These are phyloP conservation scores for Globisporangium barbulae DNA, from an alignment of 352 stramenopile genomes.

Conservation along the genomic window DNA sequence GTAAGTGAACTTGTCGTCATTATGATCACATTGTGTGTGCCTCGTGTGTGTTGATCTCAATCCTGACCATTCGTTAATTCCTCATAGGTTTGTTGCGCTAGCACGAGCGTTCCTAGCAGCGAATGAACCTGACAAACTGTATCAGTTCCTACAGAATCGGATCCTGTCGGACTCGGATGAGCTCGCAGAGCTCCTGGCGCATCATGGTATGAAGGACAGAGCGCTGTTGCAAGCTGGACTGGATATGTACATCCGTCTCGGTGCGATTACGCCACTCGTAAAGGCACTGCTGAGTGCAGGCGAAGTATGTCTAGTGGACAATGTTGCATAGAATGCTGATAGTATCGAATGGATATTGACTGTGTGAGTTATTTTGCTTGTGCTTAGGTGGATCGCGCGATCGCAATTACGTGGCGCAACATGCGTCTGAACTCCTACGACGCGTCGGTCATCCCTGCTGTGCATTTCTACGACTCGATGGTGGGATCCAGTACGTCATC, in stretches of 20 bases:
- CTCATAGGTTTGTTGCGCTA: slow-evolving; percentile 47
- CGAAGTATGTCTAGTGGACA: slow-evolving; percentile 27
- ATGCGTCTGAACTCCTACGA: slow-evolving; percentile 34
- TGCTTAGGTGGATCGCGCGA: slow-evolving; percentile 34
- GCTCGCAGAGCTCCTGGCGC: slow-evolving; percentile 53
- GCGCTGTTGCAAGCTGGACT: slow-evolving; percentile 52
- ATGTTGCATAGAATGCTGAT: background rate
- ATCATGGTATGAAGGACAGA: slow-evolving; percentile 19
- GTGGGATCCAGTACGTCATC: slow-evolving; percentile 23
- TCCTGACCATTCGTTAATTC: background rate
- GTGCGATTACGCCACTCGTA: slow-evolving; percentile 41
- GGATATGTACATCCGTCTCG: slow-evolving; percentile 67
- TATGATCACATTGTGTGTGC: background rate
- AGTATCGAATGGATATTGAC: background rate
- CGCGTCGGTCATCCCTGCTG: slow-evolving; percentile 34
- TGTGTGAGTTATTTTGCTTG: background rate
- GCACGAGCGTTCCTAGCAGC: slow-evolving; percentile 48
- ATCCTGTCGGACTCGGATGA: slow-evolving; percentile 52
- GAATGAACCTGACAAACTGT: slow-evolving; percentile 45
- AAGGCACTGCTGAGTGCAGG: slow-evolving; percentile 42
- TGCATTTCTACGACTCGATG: slow-evolving; percentile 48
- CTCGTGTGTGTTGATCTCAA: background rate
- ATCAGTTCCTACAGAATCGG: slow-evolving; percentile 64
- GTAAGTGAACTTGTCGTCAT: slow-evolving; percentile 24
- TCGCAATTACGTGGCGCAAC: slow-evolving; percentile 49